These are phyloP conservation scores for Cyclotella choctawhatcheeana DNA, from an alignment of 108 stramenopile species.

Conservation along the genomic window DNA sequence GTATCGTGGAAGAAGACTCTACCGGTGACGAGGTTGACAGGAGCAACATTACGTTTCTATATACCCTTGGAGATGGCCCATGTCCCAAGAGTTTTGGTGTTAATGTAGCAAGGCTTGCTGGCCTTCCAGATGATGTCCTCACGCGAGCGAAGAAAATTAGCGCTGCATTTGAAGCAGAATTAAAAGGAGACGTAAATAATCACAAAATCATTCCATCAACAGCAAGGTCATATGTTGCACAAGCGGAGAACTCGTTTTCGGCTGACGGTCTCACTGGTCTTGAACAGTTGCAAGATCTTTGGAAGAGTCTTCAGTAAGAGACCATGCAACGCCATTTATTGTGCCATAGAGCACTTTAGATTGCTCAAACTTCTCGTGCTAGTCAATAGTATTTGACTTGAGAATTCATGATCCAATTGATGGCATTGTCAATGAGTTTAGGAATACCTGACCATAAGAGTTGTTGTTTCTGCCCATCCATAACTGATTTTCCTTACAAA, in stretches of 20 bases:
- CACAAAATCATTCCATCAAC: conserved; percentile 40
- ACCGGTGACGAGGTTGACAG: conserved; percentile 45
- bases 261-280: conserved; percentile 5
- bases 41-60: conserved; percentile 95
- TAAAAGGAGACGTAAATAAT: conserved; percentile 48
- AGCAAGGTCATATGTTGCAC: conserved; percentile 12
- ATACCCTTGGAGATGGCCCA: conserved; percentile 93
- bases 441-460: background rate
- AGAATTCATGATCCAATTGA: too few species aligned
- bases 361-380: too few species aligned
- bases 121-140: conserved; percentile 94
- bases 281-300: conserved; percentile 19
- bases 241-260: conserved; percentile 18
- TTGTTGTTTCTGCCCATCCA: background rate
- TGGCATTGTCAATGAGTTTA: background rate
- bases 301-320: conserved; percentile 39
- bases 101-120: conserved; percentile 97
- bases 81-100: conserved; percentile 99
- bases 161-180: conserved; percentile 81
- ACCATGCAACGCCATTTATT: too few species aligned
- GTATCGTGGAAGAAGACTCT: conserved; percentile 85
- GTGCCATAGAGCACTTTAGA: too few species aligned
- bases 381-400: too few species aligned
- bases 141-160: conserved; percentile 77
- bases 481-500: background rate